phyloP scores from a whole-genome alignment of 2,329 filamentous ascomycete species.

The Fusarium veterinarium region DNA sequence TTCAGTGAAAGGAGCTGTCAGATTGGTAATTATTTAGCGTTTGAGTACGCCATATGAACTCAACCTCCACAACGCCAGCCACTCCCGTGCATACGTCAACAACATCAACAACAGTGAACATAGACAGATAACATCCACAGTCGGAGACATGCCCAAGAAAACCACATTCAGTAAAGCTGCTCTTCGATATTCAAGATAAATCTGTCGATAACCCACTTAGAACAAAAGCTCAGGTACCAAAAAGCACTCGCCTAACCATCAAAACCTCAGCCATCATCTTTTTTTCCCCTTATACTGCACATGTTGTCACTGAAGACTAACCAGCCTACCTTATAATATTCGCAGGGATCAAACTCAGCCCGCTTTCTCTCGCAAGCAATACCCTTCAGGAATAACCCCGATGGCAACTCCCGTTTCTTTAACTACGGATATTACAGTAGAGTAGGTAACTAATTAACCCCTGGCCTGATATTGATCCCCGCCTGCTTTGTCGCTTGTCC shows the following conservation, averaged over 20 bases:
- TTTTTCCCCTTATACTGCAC: not conserved
- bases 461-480: constrained; percentile 3
- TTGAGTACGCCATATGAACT: constrained; percentile 13
- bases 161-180: constrained; percentile 1
- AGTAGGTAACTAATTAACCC: not conserved
- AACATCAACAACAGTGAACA: not conserved
- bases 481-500: constrained; percentile 3
- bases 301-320: not conserved
- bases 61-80: constrained; percentile 31
- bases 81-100: constrained; percentile 22
- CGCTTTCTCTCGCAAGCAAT: constrained; percentile 36
- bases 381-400: constrained; percentile 30
- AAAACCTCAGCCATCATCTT: constrained; percentile 17
- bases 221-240: constrained; percentile 13
- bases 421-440: not conserved
- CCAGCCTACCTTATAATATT: not conserved
- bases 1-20: constrained; percentile 1
- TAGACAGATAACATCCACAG: not conserved
- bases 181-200: not conserved
- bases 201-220: constrained; percentile 28
- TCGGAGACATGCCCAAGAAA: constrained; percentile 14
- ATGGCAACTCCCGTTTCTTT: constrained; percentile 23
- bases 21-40: constrained; percentile 8
- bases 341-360: constrained; percentile 10
- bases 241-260: constrained; percentile 7